These are phyloP conservation scores for Pestalotiopsis sp. DNA, from an alignment of 2,329 filamentous ascomycete genomes.

Conservation along the genomic window DNA sequence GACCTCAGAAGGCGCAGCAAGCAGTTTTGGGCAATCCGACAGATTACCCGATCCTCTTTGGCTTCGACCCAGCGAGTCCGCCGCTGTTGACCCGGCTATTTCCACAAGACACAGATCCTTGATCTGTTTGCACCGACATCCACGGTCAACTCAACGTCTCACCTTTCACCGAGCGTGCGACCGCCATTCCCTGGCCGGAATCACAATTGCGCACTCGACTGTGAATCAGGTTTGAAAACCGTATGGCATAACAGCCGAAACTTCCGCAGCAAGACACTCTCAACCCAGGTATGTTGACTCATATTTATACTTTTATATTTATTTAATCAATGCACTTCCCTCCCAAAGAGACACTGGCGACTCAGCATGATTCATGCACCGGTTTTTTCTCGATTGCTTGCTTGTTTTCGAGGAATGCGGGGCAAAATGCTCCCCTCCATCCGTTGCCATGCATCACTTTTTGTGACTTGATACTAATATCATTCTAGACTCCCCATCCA, in stretches of 20 bases:
- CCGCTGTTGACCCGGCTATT: not conserved
- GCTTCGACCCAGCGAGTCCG: not conserved
- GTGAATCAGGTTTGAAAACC: not conserved
- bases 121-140: not conserved
- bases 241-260: not conserved
- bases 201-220: not conserved
- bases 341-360: not conserved
- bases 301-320: not conserved
- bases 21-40: not conserved
- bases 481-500: not conserved
- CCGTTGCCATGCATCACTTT: slow-evolving; percentile 13
- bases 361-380: not conserved
- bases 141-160: not conserved
- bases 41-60: not conserved
- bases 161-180: not conserved
- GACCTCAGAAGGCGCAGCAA: slow-evolving; percentile 4
- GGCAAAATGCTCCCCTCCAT: slow-evolving; percentile 22
- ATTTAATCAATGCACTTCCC: not conserved
- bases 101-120: not conserved
- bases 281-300: not conserved
- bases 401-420: slow-evolving; percentile 24
- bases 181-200: not conserved
- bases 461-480: not conserved
- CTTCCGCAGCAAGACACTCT: not conserved
- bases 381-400: slow-evolving; percentile 8